Base-by-base conservation (phyloP, 108 stramenopile genomes). In the Cyclotella baltica region DNA sequence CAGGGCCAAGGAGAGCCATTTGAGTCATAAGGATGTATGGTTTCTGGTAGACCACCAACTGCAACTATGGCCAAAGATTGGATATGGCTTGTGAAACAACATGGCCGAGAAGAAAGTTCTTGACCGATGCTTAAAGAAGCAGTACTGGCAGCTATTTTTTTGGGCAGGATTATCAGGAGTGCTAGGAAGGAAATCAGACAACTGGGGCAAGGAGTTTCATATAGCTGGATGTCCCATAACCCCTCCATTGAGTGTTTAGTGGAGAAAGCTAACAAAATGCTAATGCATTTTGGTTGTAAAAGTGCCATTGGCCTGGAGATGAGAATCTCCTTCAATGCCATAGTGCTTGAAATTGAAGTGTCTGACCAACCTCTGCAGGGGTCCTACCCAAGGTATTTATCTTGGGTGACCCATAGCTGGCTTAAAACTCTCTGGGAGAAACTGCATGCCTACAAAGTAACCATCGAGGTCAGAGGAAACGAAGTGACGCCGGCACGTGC, bases 21-120 rank as follows among this genome's bases (percentile, higher is more conserved):
- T 71, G 35, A 37, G 23, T 22, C 6, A 35, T 0, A 20, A 53
- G 36, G 37, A 37, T 30, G 36, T 71, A 37, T 58, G 56, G 55
- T 71, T 56, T 28, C 23, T 31, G 19, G 51, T 53, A 51, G 52
- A 70, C 16, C 29, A 35, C 20, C 68, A 53, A 33, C 6, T 69
- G 31, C 68, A 53, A 33, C 6, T 69, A 16, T 69, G 67, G 67
- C 67, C 67, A n/a, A 52, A 20, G 25, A 50, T 69, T 20, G 51
- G 51, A 16, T 69, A 69, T 35, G 68, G 68, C 29, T 25, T 70
- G 19, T 51, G 68, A 19, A 50, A 50, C 52, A 53, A 29, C 51
- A 10, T 28, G 4, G 69, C 53, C 4, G 19, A 50, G 28, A 4
- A 30, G 23, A 19, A 43, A n/a, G 31, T 30, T 1, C 50, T 70